A percentile compares a stretch with the other conserved stretches of the same genome.
Evolutionary conservation across 177 flowering plant species (phyloP).

Genomic region (Vitis hybrid): DNA sequence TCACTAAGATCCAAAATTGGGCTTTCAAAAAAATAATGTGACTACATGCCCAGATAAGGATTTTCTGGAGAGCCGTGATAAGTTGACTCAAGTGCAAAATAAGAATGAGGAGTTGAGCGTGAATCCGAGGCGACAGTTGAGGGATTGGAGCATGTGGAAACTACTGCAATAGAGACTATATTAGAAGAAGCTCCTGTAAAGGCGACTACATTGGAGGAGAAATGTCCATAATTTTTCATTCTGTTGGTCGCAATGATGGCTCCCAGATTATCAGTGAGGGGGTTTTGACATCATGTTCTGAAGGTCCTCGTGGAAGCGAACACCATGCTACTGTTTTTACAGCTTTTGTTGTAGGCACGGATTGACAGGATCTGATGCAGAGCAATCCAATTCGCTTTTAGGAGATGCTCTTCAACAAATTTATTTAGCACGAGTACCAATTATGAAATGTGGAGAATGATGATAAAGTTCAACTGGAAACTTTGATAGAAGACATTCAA

Average conservation of each 20-base stretch:
- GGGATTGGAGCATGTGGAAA: conserved; percentile 34
- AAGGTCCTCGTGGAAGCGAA: conserved; percentile 90
- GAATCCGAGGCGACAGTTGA: conserved; percentile 11
- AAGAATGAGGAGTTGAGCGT: conserved; percentile 16
- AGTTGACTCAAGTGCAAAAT: conserved; percentile 13
- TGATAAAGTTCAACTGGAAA: no score
- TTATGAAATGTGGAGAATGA: no score
- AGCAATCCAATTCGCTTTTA: no score
- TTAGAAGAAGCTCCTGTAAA: conserved; percentile 20
- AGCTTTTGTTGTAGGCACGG: no score
- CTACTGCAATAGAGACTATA: conserved; percentile 10
- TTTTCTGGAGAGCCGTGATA: conserved; percentile 49
- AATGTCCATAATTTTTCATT: conserved; percentile 48
- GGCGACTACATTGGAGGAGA: conserved; percentile 16
- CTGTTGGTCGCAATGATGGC: conserved; percentile 56
- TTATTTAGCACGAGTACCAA: no score
- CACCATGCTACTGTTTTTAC: conserved; percentile 19
- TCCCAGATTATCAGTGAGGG: conserved; percentile 71
- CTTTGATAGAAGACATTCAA: no score
- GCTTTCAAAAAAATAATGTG: conserved; percentile 33
- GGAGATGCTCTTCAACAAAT: no score
- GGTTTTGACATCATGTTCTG: conserved; percentile 69
- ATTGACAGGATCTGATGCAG: no score
- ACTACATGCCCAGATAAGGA: conserved; percentile 41
- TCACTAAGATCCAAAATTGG: conserved; percentile 64